Base-by-base conservation (phyloP, 371 early-diverging fungal genomes). In the Cokeromyces recurvatus region DNA sequence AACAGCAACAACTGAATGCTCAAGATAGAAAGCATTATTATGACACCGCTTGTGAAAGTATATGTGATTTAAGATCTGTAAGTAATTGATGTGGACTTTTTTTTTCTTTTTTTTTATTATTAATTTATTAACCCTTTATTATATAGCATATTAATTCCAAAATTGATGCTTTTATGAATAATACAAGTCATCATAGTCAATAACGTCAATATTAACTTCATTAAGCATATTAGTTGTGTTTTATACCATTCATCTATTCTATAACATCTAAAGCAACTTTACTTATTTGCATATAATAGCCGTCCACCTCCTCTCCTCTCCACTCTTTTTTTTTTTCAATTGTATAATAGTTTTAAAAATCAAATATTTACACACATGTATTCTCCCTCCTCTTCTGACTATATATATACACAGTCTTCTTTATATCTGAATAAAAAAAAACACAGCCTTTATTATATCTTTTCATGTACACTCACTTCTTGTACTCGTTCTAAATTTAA, bases 401-500 rank as follows among this genome's bases (percentile, higher is more conserved):
- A n/a, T n/a, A n/a, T n/a, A n/a, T n/a, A n/a, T n/a, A n/a, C n/a
- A n/a, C n/a, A n/a, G n/a, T n/a, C n/a, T n/a, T n/a, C n/a, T n/a
- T n/a, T n/a, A n/a, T n/a, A n/a, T n/a, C n/a, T n/a, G n/a, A n/a
- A n/a, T n/a, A n/a, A n/a, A n/a, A n/a, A n/a, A n/a, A n/a, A n/a
- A n/a, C n/a, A n/a, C n/a, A n/a, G n/a, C n/a, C n/a, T n/a, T n/a
- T n/a, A n/a, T n/a, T n/a, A n/a, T n/a, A n/a, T n/a, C n/a, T n/a
- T n/a, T n/a, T n/a, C n/a, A n/a, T n/a, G n/a, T n/a, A n/a, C n/a
- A n/a, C n/a, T n/a, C n/a, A n/a, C n/a, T 17, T 57, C 41, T 32
- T 47, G 46, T 3, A 64, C 29, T 39, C 64, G 51, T 40, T 66
- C 52, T 7, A 58, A 47, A 41, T 73, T 77, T 7, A 41, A 38